A percentile compares a stretch with the other conserved stretches of the same genome.
phyloP scores from a whole-genome alignment of 306 rosid species.

The Parietaria judaica region DNA sequence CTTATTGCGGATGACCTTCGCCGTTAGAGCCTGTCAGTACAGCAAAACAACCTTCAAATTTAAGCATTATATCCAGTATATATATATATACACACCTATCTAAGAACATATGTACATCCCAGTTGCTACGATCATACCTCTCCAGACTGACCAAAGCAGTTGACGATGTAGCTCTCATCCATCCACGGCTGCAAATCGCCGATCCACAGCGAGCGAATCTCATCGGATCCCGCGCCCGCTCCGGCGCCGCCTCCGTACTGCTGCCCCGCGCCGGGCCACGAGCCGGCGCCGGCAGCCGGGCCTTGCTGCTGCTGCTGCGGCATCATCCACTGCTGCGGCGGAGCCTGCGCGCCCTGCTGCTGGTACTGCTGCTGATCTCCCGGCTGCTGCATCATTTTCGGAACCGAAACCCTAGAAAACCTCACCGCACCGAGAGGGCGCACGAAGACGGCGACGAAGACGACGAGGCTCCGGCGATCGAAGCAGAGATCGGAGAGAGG shows the following conservation, averaged over 20 bases:
- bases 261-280: slow-evolving; percentile 18
- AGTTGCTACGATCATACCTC: slow-evolving; percentile 28
- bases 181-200: slow-evolving; percentile 63
- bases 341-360: slow-evolving; percentile 13
- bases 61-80: not conserved
- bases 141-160: slow-evolving; percentile 40
- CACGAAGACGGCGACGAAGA: too few relatives aligned
- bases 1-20: slow-evolving; percentile 55
- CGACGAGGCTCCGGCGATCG: not conserved
- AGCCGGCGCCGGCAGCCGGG: slow-evolving; percentile 1
- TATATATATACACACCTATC: not conserved
- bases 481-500: not conserved
- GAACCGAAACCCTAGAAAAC: not conserved
- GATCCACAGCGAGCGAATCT: slow-evolving; percentile 65
- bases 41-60: not conserved
- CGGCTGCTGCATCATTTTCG: slow-evolving; percentile 42
- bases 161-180: slow-evolving; percentile 46
- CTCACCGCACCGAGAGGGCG: not conserved
- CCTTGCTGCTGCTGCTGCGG: slow-evolving; percentile 18
- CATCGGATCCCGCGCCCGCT: slow-evolving; percentile 16
- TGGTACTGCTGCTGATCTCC: slow-evolving; percentile 26
- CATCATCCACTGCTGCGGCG: slow-evolving; percentile 39
- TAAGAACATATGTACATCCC: not conserved
- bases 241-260: slow-evolving; percentile 24
- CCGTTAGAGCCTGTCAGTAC: slow-evolving; percentile 28